phyloP scores from a whole-genome alignment of 2,329 filamentous ascomycete genomes.

The Macrophomina tecta region DNA sequence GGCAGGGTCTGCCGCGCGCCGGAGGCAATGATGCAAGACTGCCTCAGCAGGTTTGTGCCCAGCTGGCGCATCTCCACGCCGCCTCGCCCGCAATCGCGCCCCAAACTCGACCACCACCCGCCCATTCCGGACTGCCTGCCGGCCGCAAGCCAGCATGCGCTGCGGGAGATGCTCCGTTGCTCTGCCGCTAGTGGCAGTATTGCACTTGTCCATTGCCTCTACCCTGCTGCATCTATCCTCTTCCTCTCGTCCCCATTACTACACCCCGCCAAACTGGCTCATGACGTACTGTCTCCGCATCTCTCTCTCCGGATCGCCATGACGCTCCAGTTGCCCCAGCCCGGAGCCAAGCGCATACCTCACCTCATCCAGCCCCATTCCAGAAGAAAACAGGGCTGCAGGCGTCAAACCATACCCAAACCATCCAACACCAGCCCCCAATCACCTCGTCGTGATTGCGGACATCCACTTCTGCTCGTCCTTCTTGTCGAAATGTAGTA shows the following conservation, averaged over 20 bases:
- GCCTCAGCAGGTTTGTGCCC: slow-evolving; percentile 14
- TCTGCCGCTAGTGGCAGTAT: background rate
- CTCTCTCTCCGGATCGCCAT: background rate
- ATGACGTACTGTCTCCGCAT: background rate
- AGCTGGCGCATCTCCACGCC: slow-evolving; percentile 1
- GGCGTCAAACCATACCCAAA: background rate
- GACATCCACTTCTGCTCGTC: slow-evolving; percentile 89
- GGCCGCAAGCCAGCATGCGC: background rate
- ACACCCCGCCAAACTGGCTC: background rate
- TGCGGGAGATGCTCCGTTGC: background rate
- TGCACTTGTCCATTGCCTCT: slow-evolving; percentile 1
- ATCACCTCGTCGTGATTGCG: slow-evolving; percentile 60
- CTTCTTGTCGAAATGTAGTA: slow-evolving; percentile 76
- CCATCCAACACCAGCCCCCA: background rate
- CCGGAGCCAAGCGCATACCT: background rate
- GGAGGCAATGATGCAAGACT: slow-evolving; percentile 16
- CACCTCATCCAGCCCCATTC: background rate
- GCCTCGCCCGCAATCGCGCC: slow-evolving; percentile 1
- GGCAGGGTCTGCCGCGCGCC: background rate
- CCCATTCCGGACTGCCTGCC: background rate
- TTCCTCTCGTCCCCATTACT: background rate
- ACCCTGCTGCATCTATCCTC: background rate
- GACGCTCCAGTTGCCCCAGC: background rate
- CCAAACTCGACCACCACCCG: background rate
- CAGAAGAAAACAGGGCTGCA: background rate